These are phyloP conservation scores for Candolleomyces eurysporus DNA, from an alignment of 768 basidiomycete genomes.

Conservation along the genomic window DNA sequence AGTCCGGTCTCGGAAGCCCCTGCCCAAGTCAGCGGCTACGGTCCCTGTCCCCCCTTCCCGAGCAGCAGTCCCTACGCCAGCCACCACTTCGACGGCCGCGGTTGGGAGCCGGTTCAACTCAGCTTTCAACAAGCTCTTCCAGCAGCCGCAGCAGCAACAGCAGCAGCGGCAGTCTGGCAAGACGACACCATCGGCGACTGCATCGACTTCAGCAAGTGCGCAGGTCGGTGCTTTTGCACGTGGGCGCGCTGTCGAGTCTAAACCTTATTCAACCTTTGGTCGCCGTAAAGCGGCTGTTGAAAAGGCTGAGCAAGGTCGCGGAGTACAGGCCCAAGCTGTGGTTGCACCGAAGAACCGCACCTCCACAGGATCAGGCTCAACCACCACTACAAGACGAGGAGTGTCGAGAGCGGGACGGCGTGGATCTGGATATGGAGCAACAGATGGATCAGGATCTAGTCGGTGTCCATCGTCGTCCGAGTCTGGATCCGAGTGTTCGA, in stretches of 20 bases:
- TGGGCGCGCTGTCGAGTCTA: constrained; percentile 27
- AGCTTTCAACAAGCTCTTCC: constrained; percentile 9
- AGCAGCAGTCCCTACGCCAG: constrained; percentile 2
- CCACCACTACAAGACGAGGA: constrained; percentile 12
- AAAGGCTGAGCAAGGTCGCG: constrained; percentile 32
- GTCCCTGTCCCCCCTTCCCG: constrained; percentile 7
- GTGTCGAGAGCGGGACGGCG: too few relatives aligned
- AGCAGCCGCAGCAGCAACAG: constrained; percentile 8
- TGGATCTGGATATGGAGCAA: too few relatives aligned
- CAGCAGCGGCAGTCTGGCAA: constrained; percentile 10
- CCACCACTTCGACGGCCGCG: constrained; percentile 2
- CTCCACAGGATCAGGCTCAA: constrained; percentile 12
- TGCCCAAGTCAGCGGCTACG: constrained; percentile 1
- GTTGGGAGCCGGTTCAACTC: too few relatives aligned
- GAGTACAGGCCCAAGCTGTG: constrained; percentile 22
- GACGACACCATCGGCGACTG: constrained; percentile 42
- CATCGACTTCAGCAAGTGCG: constrained; percentile 30
- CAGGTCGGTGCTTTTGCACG: constrained; percentile 20
- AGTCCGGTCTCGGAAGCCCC: not conserved
- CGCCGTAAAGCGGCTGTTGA: constrained; percentile 35
- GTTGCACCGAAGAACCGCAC: constrained; percentile 3
- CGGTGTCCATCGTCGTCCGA: constrained; percentile 8
- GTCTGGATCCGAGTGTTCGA: constrained; percentile 19
- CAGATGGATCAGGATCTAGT: too few relatives aligned
- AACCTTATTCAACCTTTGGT: constrained; percentile 32